Conservation (phyloP, 495 filamentous ascomycete genomes). For the Halenospora varia region DNA sequence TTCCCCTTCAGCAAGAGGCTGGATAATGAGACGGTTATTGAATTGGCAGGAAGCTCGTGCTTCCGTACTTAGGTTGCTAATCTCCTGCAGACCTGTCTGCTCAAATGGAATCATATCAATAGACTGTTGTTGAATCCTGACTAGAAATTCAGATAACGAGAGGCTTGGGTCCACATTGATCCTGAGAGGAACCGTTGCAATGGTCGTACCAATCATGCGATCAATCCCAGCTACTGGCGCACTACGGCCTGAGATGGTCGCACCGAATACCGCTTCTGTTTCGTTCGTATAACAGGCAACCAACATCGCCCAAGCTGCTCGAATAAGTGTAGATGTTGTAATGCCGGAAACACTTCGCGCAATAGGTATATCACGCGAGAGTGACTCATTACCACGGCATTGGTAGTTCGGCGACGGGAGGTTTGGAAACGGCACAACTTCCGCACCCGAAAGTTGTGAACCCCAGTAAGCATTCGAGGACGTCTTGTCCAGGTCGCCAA, state of each 20-base stretch:
- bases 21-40: no score
- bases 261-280: conserved; percentile 41
- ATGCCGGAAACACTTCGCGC: conserved; percentile 35
- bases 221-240: background rate
- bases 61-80: background rate
- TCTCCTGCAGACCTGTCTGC: background rate
- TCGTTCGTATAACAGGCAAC: conserved; percentile 27
- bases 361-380: background rate
- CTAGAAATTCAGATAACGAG: background rate
- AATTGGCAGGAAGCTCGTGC: background rate
- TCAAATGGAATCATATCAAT: background rate
- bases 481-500: background rate
- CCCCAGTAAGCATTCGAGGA: background rate
- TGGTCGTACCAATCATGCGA: background rate
- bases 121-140: background rate
- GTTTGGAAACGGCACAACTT: background rate
- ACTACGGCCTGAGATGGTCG: background rate
- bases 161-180: background rate
- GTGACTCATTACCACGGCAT: background rate
- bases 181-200: background rate
- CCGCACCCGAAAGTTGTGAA: background rate
- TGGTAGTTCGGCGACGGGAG: no score
- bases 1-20: no score
- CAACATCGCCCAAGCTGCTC: conserved; percentile 35
- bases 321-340: conserved; percentile 38